Evolutionary conservation across 768 basidiomycete genomes (phyloP).

Genomic region (Lactarius vividus): DNA sequence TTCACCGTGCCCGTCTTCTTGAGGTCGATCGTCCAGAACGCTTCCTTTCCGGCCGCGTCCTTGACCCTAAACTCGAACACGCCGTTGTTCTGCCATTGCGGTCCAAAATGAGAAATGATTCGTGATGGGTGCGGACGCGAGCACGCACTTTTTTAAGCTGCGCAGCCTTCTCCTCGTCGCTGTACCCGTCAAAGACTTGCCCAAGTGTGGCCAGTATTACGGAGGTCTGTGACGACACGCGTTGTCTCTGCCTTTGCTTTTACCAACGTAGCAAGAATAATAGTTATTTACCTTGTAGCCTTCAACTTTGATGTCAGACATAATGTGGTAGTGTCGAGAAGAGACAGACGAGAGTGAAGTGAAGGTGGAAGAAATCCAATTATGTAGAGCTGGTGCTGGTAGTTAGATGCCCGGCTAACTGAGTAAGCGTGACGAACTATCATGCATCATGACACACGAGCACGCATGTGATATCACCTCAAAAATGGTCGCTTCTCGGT

Average conservation of each 20-base stretch:
- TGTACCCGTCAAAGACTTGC: conserved; percentile 50
- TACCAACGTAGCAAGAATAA: not conserved
- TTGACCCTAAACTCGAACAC: conserved; percentile 83
- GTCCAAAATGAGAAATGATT: not conserved
- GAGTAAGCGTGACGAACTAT: not conserved
- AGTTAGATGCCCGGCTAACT: not conserved
- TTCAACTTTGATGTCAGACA: conserved; percentile 28
- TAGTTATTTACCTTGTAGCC: conserved; percentile 24
- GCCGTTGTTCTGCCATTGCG: conserved; percentile 62
- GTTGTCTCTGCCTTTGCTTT: not conserved
- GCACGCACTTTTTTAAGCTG: conserved; percentile 70
- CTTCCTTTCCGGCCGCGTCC: conserved; percentile 68
- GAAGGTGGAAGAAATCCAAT: not conserved
- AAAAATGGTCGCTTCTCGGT: not conserved
- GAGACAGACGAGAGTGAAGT: not conserved
- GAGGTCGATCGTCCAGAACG: conserved; percentile 88
- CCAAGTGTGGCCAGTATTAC: conserved; percentile 57
- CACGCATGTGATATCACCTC: conserved; percentile 1
- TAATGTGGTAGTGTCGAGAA: conserved; percentile 9
- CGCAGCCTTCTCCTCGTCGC: conserved; percentile 58
- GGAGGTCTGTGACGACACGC: conserved; percentile 50
- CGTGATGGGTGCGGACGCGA: not conserved
- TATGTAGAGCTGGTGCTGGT: not conserved
- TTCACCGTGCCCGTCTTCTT: conserved; percentile 79
- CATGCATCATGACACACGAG: no score